These are phyloP conservation scores for Chaetomium sp. DNA, from an alignment of 2,329 filamentous ascomycete species.

Conservation along the genomic window DNA sequence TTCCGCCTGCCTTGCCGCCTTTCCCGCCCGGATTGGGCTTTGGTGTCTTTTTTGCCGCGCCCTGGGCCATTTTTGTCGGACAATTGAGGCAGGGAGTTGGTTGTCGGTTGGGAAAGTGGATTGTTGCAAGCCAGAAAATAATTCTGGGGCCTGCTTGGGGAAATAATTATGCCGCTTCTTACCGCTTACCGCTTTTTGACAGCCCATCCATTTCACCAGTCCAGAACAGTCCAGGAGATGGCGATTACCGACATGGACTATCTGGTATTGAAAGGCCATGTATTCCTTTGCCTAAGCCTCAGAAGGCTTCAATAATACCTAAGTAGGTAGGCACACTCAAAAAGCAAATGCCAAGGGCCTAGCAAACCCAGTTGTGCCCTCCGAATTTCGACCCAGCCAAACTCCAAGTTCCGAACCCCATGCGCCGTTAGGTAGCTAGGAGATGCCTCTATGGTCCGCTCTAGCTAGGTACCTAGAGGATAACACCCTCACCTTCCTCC, in stretches of 20 bases:
- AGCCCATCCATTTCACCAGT: not conserved
- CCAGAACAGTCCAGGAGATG: too few species aligned
- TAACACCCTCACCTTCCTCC: slow-evolving; percentile 34
- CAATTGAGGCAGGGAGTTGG: not conserved
- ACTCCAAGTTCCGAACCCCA: not conserved
- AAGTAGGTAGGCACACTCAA: not conserved
- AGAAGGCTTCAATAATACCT: not conserved
- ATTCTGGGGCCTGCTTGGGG: not conserved
- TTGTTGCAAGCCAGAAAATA: slow-evolving; percentile 12
- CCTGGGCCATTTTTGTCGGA: slow-evolving; percentile 54
- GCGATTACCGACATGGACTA: too few species aligned
- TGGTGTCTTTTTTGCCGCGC: slow-evolving; percentile 52
- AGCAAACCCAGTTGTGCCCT: not conserved
- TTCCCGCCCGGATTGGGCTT: slow-evolving; percentile 46
- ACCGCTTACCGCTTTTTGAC: slow-evolving; percentile 17
- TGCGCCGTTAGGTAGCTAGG: not conserved
- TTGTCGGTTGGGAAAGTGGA: not conserved
- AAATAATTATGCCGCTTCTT: slow-evolving; percentile 18
- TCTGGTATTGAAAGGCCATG: not conserved
- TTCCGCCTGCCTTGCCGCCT: slow-evolving; percentile 37
- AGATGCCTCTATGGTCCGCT: not conserved
- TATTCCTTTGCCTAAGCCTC: not conserved
- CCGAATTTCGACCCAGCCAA: not conserved
- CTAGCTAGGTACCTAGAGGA: slow-evolving; percentile 25
- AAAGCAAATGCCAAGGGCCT: not conserved